Base-by-base conservation (phyloP, 1,139 yeast species). In the Blastobotrys malaysiensis region DNA sequence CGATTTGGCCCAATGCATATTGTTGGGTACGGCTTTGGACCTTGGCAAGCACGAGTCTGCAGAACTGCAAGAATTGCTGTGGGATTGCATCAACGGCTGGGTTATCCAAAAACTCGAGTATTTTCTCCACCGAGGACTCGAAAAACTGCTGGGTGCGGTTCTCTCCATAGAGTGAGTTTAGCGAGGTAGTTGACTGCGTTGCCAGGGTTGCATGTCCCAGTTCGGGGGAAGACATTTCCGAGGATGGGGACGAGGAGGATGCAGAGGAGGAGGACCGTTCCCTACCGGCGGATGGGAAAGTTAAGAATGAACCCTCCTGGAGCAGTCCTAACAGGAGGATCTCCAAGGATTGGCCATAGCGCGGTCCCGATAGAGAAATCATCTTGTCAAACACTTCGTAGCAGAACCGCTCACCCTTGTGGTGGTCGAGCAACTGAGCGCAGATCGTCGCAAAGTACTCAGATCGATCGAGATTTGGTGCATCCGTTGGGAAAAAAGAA, bases 361-460 rank as follows among this genome's bases (percentile, higher is more conserved):
- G 58, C 21, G 48, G 51, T 6, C 64, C 65, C 26, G 64, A 55
- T 16, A 51, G 52, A 3, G 55, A 55, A 53, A 66, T 55, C 43
- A 61, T 45, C 50, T 61, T 52, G 56, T 65, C 63, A 47, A 61
- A 57, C 13, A 65, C 48, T 27, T 63, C 61, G 48, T 59, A 55
- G 52, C 63, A 60, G 21, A 65, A 52, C 51, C 53, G 55, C 39
- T 61, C 63, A 20, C 61, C 63, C 26, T 61, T 51, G 21, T 62
- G 58, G 45, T 59, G 52, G 31, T 62, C 64, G 18, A 65, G 51
- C 13, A 66, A 53, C 5, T 56, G 49, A 0, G 67, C 61, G 49
- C 65, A 60, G 14, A 68, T 57, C 11, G 64, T 63, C 1, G 73
- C 62, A 50, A 70, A 68, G 48, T 67, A 64, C 47, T 65, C 68